Conservation (phyloP, 768 basidiomycete species). For the Mycena galopus region DNA sequence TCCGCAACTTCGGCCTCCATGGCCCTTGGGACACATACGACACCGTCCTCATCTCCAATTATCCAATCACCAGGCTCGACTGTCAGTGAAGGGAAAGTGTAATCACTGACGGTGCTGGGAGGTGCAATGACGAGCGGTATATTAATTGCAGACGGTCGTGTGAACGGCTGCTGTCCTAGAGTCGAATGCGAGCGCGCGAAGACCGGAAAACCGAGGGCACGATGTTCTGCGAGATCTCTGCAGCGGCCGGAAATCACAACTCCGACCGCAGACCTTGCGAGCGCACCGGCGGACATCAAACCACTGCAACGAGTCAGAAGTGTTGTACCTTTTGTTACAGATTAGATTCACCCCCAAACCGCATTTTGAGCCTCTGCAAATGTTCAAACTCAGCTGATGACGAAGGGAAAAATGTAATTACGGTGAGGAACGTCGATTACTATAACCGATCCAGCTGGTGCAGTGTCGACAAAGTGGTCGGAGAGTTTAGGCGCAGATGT, state of each 20-base stretch:
- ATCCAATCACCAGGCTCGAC: conserved; percentile 86
- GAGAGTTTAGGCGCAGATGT: conserved; percentile 71
- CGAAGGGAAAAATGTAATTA: conserved; percentile 45
- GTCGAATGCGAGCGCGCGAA: conserved; percentile 88
- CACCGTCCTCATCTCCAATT: conserved; percentile 90
- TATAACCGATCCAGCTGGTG: conserved; percentile 72
- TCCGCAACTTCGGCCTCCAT: conserved; percentile 68
- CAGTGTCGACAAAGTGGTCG: conserved; percentile 87
- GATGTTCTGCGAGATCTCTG: conserved; percentile 87
- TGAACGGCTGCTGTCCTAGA: conserved; percentile 87
- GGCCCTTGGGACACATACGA: conserved; percentile 80
- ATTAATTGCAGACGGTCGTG: conserved; percentile 82
- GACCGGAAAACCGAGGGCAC: conserved; percentile 78
- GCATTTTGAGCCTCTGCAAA: conserved; percentile 77
- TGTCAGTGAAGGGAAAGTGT: conserved; percentile 64
- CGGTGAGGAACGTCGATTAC: conserved; percentile 82
- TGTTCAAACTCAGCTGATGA: not conserved
- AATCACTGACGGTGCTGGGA: conserved; percentile 48
- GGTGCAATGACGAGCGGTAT: conserved; percentile 70
- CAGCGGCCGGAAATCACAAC: conserved; percentile 89
- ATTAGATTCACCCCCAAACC: conserved; percentile 83
- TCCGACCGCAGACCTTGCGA: conserved; percentile 75
- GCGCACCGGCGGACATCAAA: conserved; percentile 75
- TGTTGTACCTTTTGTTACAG: not conserved
- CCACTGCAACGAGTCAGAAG: conserved; percentile 72